A percentile compares a stretch with the other conserved stretches of the same genome.
Evolutionary conservation across 2,329 filamentous ascomycete genomes (phyloP).

Genomic region (Penicillium griseofulvum): DNA sequence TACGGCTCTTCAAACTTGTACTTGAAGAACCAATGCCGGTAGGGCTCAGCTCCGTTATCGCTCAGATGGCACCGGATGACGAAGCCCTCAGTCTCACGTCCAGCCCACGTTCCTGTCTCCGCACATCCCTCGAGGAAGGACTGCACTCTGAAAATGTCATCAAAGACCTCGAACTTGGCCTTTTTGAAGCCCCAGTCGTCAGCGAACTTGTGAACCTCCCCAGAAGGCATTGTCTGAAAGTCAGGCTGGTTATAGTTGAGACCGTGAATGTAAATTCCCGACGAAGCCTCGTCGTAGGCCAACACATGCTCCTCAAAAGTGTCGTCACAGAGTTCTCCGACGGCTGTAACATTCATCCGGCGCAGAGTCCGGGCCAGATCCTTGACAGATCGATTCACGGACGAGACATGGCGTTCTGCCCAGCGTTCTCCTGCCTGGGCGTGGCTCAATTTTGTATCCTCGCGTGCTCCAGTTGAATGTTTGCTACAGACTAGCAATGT

Average conservation of each 20-base stretch:
- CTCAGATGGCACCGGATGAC: conserved; percentile 82
- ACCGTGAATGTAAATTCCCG: conserved; percentile 91
- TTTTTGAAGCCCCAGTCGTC: conserved; percentile 92
- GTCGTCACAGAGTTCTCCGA: conserved; percentile 95
- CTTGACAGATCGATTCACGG: conserved; percentile 71
- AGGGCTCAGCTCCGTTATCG: conserved; percentile 52
- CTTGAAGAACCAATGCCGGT: conserved; percentile 99
- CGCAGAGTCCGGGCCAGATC: conserved; percentile 76
- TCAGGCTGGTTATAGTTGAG: conserved; percentile 93
- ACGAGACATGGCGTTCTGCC: conserved; percentile 74
- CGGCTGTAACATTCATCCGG: conserved; percentile 82
- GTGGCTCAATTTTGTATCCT: conserved; percentile 72
- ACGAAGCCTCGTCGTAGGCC: conserved; percentile 75
- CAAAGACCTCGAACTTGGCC: conserved; percentile 73
- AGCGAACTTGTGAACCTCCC: conserved; percentile 84
- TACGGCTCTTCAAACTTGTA: conserved; percentile 99
- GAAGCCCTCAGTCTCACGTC: conserved; percentile 93
- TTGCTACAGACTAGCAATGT: conserved; percentile 97
- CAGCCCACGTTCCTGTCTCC: conserved; percentile 84
- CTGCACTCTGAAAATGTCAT: conserved; percentile 72
- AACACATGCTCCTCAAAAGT: conserved; percentile 95
- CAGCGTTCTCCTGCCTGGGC: conserved; percentile 78
- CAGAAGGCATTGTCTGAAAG: conserved; percentile 81
- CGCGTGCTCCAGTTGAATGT: conserved; percentile 84
- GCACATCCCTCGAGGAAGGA: conserved; percentile 79